Conservation (phyloP, 108 stramenopile genomes). For the Fragilaria crotonensis region DNA sequence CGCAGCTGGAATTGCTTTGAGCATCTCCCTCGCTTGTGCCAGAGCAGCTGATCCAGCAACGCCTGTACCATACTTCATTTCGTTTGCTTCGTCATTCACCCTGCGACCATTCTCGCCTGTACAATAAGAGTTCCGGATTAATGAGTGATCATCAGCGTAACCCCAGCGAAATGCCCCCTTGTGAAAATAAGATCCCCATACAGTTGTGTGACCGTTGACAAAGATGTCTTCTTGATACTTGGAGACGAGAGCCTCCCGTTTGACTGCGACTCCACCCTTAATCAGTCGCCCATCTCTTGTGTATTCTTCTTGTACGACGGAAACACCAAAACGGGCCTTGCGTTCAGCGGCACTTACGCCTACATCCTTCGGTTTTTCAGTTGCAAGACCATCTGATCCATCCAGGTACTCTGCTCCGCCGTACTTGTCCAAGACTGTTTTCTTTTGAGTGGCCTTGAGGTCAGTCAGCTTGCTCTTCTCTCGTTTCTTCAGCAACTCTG, state of each 20-base stretch:
- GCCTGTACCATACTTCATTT: slow-evolving; percentile 66
- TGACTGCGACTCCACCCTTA: slow-evolving; percentile 32
- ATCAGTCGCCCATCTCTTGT: slow-evolving; percentile 71
- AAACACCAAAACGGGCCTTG: slow-evolving; percentile 68
- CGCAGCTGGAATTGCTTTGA: slow-evolving; percentile 50
- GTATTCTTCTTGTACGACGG: slow-evolving; percentile 71
- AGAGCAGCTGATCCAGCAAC: slow-evolving; percentile 67
- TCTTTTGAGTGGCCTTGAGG: slow-evolving; percentile 63
- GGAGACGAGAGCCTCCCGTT: slow-evolving; percentile 48
- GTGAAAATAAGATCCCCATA: slow-evolving; percentile 98
- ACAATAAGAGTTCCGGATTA: slow-evolving; percentile 85
- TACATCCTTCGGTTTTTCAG: slow-evolving; percentile 3
- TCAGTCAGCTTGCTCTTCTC: slow-evolving; percentile 73
- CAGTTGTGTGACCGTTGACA: slow-evolving; percentile 84
- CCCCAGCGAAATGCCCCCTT: slow-evolving; percentile 90
- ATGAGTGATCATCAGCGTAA: slow-evolving; percentile 93
- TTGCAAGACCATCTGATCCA: slow-evolving; percentile 41
- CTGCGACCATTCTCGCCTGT: slow-evolving; percentile 87
- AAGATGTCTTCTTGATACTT: slow-evolving; percentile 97
- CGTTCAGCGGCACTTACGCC: slow-evolving; percentile 33
- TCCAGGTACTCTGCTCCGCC: slow-evolving; percentile 87
- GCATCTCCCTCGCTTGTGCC: slow-evolving; percentile 80
- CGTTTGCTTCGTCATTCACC: slow-evolving; percentile 90
- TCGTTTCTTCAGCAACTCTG: slow-evolving; percentile 84
- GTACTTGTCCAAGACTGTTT: slow-evolving; percentile 90